Evolutionary conservation across 2,329 filamentous ascomycete genomes (phyloP).

Genomic region (Ampelomyces quisqualis): DNA sequence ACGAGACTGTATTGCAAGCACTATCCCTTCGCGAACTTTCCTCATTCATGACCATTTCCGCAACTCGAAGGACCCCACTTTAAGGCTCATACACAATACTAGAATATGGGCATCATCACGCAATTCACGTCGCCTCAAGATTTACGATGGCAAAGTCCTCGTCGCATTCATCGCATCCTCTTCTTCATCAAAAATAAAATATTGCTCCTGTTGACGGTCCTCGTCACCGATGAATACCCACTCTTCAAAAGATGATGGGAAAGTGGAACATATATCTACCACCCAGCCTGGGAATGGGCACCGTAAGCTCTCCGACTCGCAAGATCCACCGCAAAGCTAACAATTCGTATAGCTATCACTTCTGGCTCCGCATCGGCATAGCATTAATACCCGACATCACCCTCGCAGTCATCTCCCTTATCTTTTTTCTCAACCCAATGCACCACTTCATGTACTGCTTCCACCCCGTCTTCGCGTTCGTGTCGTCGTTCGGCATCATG

Average conservation of each 20-base stretch:
- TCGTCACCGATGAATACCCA: slow-evolving; percentile 13
- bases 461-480: slow-evolving; percentile 10
- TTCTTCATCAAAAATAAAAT: slow-evolving; percentile 12
- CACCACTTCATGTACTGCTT: slow-evolving; percentile 5
- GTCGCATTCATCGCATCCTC: slow-evolving; percentile 10
- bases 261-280: neutral
- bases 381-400: slow-evolving; percentile 8
- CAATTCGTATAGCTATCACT: slow-evolving; percentile 1
- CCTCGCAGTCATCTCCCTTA: slow-evolving; percentile 1
- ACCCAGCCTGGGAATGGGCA: neutral
- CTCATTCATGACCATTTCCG: neutral
- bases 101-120: slow-evolving; percentile 8
- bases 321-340: too few species aligned
- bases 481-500: slow-evolving; percentile 3
- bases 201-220: slow-evolving; percentile 11
- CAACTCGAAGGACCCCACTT: neutral
- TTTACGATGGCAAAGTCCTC: slow-evolving; percentile 12
- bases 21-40: too few species aligned
- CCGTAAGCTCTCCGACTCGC: slow-evolving; percentile 1
- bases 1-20: too few species aligned
- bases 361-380: slow-evolving; percentile 9
- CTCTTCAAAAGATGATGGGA: slow-evolving; percentile 7
- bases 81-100: neutral
- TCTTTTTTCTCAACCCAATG: slow-evolving; percentile 2
- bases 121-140: slow-evolving; percentile 6